Evolutionary conservation across 129 eudicot genomes (phyloP), one percentile per base, ranked within the genome.

Genomic region (Artemisia annua): DNA sequence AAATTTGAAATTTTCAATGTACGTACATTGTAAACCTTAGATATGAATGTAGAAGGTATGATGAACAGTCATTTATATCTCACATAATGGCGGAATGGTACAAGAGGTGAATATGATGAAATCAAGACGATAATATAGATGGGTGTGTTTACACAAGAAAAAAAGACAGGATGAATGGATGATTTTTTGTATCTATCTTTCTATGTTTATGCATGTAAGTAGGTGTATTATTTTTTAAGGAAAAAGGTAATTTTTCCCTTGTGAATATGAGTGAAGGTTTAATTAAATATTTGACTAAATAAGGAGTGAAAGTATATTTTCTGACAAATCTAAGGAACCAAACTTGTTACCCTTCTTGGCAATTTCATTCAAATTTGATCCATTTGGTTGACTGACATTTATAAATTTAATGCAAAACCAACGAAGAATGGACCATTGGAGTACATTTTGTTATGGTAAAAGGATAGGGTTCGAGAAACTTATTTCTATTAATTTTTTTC

Each of bases 361-460:
- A 35, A 35, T 35, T 35, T 50, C 16, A 50, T 50, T 12, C 11
- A 1, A 15, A 50, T 11, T 50, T 52, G 20, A 20, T 48, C 24
- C 50, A 61, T 61, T 30, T 74, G 62, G 52, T 61, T 73, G 12
- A 48, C 50, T 73, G 70, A 50, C 19, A 48, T 62, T 73, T n/a
- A 50, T 61, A 32, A 62, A 62, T 30, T 18, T 61, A 28, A 26
- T 73, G 51, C 16, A 13, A 20, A 48, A 20, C 20, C 16, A 59
- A 59, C 16, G 8, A 58, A 22, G 22, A 22, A 11, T 58, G 64
- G 64, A 58, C 24, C 43, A 59, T 11, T 26, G 35, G 73, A 51
- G 12, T 51, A 49, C 10, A 51, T 69, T 8, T 69, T 17, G 62
- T 52, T 69, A 3, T 8, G 11, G 46, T 12, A 39, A 56, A 71